Conservation (phyloP, 768 basidiomycete genomes). For the Pleurotus tuber-regium region DNA sequence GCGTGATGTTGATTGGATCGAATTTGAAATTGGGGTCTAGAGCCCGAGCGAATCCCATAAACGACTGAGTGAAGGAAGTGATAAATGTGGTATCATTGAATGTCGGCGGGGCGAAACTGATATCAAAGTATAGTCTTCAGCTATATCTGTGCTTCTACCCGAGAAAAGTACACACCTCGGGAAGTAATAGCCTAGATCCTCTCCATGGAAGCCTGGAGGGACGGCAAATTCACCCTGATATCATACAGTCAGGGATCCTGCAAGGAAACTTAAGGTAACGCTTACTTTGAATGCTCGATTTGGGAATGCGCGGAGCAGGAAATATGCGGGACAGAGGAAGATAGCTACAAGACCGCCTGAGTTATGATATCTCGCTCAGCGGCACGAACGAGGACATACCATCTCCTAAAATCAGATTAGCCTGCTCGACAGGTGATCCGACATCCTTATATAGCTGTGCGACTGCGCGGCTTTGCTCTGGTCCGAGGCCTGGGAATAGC, state of each 20-base stretch:
- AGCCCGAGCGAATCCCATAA: slow-evolving; percentile 34
- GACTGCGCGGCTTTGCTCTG: slow-evolving; percentile 22
- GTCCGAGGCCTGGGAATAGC: slow-evolving; percentile 35
- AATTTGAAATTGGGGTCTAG: slow-evolving; percentile 29
- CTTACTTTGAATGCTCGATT: too few relatives aligned
- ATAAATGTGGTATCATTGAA: slow-evolving; percentile 35
- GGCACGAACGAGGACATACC: slow-evolving; percentile 20
- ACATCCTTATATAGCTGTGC: slow-evolving; percentile 26
- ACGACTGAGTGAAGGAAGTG: slow-evolving; percentile 34
- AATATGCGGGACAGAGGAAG: slow-evolving; percentile 45
- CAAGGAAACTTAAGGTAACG: too few relatives aligned
- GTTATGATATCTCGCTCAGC: too few relatives aligned
- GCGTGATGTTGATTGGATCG: slow-evolving; percentile 32
- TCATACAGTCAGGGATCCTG: too few relatives aligned
- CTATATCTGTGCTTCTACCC: too few relatives aligned
- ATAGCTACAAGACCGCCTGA: slow-evolving; percentile 27
- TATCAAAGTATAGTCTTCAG: too few relatives aligned
- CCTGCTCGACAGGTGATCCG: slow-evolving; percentile 34
- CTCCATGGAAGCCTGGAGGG: slow-evolving; percentile 37
- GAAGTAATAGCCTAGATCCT: slow-evolving; percentile 40
- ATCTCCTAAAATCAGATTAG: slow-evolving; percentile 35
- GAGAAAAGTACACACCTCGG: too few relatives aligned
- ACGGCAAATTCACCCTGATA: slow-evolving; percentile 44
- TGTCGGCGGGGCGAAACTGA: too few relatives aligned
- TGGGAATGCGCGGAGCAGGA: slow-evolving; percentile 29